phyloP scores from a whole-genome alignment of 768 basidiomycete genomes.

The Chalciporus piperatus region DNA sequence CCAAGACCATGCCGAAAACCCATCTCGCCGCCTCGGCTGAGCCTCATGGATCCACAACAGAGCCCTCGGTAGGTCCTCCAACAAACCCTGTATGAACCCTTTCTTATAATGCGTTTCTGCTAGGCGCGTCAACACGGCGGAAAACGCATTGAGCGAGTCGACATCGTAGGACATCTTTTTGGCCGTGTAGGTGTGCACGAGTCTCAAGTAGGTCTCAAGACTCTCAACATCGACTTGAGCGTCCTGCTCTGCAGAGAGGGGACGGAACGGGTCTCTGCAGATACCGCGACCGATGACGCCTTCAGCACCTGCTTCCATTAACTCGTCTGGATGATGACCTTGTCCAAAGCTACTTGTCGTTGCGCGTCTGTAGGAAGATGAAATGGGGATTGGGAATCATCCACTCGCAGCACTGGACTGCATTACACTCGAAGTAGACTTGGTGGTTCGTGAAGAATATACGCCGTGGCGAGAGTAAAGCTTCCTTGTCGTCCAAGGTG shows the following conservation, averaged over 20 bases:
- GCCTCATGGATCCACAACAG: slow-evolving; percentile 8
- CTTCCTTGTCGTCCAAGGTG: slow-evolving; percentile 15
- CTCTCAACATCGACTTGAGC: background rate
- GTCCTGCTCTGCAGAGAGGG: background rate
- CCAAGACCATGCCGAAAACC: slow-evolving; percentile 13
- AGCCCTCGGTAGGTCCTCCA: slow-evolving; percentile 9
- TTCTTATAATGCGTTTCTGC: background rate
- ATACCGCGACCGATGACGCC: slow-evolving; percentile 3
- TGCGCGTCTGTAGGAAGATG: slow-evolving; percentile 6
- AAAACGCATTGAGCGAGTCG: slow-evolving; percentile 15
- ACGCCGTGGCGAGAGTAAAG: slow-evolving; percentile 13
- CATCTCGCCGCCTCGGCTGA: background rate
- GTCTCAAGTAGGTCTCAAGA: slow-evolving; percentile 1
- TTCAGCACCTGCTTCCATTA: background rate
- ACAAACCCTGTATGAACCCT: slow-evolving; percentile 16
- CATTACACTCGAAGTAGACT: slow-evolving; percentile 18
- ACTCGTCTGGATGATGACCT: background rate
- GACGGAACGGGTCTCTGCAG: slow-evolving; percentile 10
- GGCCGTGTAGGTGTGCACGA: slow-evolving; percentile 6
- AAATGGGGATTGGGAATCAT: slow-evolving; percentile 13
- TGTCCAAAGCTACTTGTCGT: background rate
- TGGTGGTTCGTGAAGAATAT: slow-evolving; percentile 20
- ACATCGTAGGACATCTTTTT: slow-evolving; percentile 6
- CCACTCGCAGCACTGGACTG: slow-evolving; percentile 11
- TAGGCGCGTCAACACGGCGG: slow-evolving; percentile 10